Conservation (phyloP, 2,329 filamentous ascomycete species). For the Zasmidium cellare region DNA sequence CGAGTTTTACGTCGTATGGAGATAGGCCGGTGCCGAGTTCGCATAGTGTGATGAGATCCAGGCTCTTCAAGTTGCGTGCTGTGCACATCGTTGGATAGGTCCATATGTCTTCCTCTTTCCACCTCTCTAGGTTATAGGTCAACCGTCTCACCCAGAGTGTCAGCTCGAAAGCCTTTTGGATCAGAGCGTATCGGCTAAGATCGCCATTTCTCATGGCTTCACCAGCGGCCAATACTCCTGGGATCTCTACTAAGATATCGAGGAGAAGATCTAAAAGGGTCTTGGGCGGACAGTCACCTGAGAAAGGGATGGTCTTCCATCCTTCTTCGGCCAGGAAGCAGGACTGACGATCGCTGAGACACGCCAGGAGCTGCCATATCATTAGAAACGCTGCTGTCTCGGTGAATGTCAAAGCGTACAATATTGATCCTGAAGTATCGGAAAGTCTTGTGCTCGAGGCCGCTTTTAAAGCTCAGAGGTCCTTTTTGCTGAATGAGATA, state of each 20-base stretch:
- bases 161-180: slow-evolving; percentile 8
- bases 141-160: slow-evolving; percentile 6
- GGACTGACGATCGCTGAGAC: slow-evolving; percentile 4
- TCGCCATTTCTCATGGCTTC: slow-evolving; percentile 1
- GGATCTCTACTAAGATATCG: slow-evolving; percentile 7
- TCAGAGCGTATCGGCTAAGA: slow-evolving; percentile 2
- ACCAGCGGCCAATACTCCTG: slow-evolving; percentile 5
- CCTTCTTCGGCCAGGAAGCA: slow-evolving; percentile 7
- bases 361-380: slow-evolving; percentile 3
- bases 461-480: slow-evolving; percentile 3
- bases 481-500: slow-evolving; percentile 11
- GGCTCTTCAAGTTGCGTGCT: neutral
- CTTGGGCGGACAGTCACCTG: slow-evolving; percentile 10
- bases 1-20: slow-evolving; percentile 6
- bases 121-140: slow-evolving; percentile 7
- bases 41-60: slow-evolving; percentile 9
- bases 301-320: slow-evolving; percentile 12
- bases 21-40: neutral
- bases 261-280: slow-evolving; percentile 8
- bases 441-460: slow-evolving; percentile 13
- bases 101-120: slow-evolving; percentile 8
- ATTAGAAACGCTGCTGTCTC: neutral
- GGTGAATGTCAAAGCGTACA: neutral
- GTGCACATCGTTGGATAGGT: slow-evolving; percentile 1
- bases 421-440: slow-evolving; percentile 12